Evolutionary conservation across 1,284 basidiomycete species (phyloP).

Genomic region (Microbotryum lychnidis-dioicae): DNA sequence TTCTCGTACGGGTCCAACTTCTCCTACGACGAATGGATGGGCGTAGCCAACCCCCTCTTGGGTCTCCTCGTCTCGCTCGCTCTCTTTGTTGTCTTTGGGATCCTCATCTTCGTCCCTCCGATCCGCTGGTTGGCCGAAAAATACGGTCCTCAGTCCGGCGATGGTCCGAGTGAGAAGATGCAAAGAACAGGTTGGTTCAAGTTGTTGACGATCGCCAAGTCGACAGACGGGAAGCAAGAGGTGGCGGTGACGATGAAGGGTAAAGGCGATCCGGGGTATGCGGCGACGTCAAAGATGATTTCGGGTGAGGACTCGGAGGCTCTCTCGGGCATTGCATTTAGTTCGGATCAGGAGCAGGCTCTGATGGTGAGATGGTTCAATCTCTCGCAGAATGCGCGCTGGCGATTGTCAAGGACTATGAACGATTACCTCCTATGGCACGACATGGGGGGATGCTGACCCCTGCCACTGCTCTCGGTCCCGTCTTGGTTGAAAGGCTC

Average conservation of each 20-base stretch:
- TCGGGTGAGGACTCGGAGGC: background rate
- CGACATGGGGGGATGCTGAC: constrained; percentile 34
- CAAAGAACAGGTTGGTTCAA: constrained; percentile 34
- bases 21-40: constrained; percentile 27
- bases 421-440: constrained; percentile 33
- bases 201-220: constrained; percentile 29
- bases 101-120: constrained; percentile 27
- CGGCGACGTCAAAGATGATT: constrained; percentile 31
- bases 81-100: constrained; percentile 32
- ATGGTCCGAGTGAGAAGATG: constrained; percentile 27
- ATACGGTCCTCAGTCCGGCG: constrained; percentile 32
- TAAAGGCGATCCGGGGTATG: constrained; percentile 35
- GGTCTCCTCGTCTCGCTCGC: constrained; percentile 30
- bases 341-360: too few relatives aligned
- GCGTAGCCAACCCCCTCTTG: constrained; percentile 17
- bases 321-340: too few relatives aligned
- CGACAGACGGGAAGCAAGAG: constrained; percentile 28
- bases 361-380: too few relatives aligned
- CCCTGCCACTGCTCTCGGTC: constrained; percentile 30
- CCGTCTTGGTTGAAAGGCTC: constrained; percentile 29
- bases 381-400: constrained; percentile 25
- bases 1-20: constrained; percentile 19
- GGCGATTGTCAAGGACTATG: constrained; percentile 31
- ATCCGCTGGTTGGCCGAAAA: constrained; percentile 27
- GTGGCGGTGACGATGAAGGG: constrained; percentile 27